Conservation (phyloP, 2,329 filamentous ascomycete species). For the Emergomyces orientalis region DNA sequence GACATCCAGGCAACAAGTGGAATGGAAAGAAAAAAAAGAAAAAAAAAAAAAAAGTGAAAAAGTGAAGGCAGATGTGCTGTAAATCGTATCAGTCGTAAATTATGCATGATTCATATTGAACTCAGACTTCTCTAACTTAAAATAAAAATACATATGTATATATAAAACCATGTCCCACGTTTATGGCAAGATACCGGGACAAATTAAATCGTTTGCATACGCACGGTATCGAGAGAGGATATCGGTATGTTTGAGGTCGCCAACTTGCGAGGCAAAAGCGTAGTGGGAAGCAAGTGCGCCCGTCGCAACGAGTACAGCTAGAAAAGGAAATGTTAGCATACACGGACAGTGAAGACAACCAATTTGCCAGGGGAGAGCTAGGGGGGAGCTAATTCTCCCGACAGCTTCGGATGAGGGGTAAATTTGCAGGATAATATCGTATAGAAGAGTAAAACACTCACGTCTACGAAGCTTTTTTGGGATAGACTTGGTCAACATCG, state of each 20-base stretch:
- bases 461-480: background rate
- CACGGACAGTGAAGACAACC: no score
- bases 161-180: background rate
- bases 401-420: no score
- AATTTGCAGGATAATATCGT: background rate
- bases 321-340: background rate
- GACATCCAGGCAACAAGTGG: no score
- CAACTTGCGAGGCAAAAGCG: background rate
- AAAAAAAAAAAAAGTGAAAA: background rate
- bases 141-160: background rate
- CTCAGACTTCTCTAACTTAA: background rate
- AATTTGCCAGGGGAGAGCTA: no score
- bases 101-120: background rate
- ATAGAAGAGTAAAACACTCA: background rate
- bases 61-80: background rate
- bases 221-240: slow-evolving; percentile 45
- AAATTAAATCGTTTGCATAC: slow-evolving; percentile 47
- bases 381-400: no score
- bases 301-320: slow-evolving; percentile 4
- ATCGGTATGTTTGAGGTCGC: slow-evolving; percentile 33
- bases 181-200: slow-evolving; percentile 18
- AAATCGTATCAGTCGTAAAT: background rate
- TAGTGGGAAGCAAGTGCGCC: background rate
- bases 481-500: background rate
- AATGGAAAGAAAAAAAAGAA: no score